These are phyloP conservation scores for Eucalyptus cloeziana DNA, from an alignment of 345 rosid species.

Conservation along the genomic window DNA sequence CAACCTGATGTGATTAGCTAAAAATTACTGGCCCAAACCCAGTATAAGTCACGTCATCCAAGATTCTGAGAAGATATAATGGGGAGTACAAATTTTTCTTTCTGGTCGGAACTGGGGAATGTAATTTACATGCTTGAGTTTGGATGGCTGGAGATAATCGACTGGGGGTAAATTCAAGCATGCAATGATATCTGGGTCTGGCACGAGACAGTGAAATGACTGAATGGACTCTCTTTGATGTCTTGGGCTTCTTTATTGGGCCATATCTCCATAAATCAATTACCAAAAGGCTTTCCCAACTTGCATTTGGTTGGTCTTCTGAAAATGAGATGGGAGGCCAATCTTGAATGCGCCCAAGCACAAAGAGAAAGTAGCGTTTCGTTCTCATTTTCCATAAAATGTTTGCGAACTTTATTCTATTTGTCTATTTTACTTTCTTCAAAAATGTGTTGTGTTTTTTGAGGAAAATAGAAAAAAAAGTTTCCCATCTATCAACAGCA, in stretches of 20 bases:
- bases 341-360: neutral
- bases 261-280: neutral
- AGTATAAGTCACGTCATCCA: neutral
- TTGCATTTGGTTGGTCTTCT: neutral
- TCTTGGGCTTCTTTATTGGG: neutral
- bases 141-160: neutral
- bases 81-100: neutral
- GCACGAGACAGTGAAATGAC: neutral
- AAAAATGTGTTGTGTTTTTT: neutral
- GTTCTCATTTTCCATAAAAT: neutral
- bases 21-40: neutral
- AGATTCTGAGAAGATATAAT: neutral
- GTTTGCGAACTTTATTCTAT: neutral
- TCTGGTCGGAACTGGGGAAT: too few relatives aligned
- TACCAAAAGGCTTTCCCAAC: neutral
- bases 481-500: neutral
- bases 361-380: neutral
- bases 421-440: neutral
- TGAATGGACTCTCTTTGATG: neutral
- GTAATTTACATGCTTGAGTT: neutral
- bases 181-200: neutral
- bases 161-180: neutral
- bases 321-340: neutral
- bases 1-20: too few relatives aligned
- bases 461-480: too few relatives aligned